Base-by-base conservation (phyloP, 352 stramenopile genomes). In the Phytophthora hybrid region DNA sequence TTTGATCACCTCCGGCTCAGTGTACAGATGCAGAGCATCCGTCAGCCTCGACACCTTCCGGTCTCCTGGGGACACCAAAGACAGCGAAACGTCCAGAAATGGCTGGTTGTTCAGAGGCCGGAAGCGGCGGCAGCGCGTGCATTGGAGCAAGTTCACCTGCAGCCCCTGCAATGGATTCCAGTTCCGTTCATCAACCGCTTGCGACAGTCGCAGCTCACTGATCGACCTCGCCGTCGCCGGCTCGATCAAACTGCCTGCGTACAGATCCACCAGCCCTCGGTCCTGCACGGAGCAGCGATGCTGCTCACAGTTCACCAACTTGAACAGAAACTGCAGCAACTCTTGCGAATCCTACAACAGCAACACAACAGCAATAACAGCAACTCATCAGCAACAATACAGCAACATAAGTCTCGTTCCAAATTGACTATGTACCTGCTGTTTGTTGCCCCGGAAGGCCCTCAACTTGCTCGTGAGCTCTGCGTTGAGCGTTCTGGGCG, bases 241-340 rank as follows among this genome's bases (percentile, higher is more conserved):
- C 0, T 68, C 57, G 29, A 69, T 63, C 16, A 65, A 52, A 34
- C 71, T 52, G 18, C 75, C 70, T 37, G 73, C 63, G 4, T 57
- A 66, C 41, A 94, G 71, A 59, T 91, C 84, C 47, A 76, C 78
- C 1, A 93, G 74, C 5, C 85, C 87, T 19, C 79, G 71, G 39
- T 93, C 88, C 37, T 82, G 82, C 49, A 88, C 70, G 0, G 70
- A 74, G 32, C 77, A 90, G 49, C 71, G 63, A 52, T 81, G 79
- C 62, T 94, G 87, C 32, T 94, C 87, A 46, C 84, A 79, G 34
- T 82, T 79, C n/a, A 97, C 84, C 13, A 94, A 63, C 59, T 93
- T 92, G 69, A 97, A 87, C n/a, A 95, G 76, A 62, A 93, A 93
- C 76, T 95, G 90, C 54, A 97, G 73, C 23, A 97, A 75, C 70